These are phyloP conservation scores for Cytauxzoon felis DNA, from an alignment of 169 alveolate genomes.

Conservation along the genomic window DNA sequence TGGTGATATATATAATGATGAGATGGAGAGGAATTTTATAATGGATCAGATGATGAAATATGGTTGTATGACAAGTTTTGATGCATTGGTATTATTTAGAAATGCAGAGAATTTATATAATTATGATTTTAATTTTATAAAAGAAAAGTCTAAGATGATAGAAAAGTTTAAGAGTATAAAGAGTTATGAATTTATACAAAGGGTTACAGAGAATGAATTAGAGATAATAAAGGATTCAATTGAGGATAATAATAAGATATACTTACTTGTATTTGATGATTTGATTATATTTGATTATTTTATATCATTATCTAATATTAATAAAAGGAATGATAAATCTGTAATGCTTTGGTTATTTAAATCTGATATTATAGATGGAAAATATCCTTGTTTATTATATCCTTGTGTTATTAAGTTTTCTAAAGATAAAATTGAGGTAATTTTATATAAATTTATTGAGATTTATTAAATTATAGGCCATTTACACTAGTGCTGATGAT, in stretches of 20 bases:
- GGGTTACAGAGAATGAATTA: constrained; percentile 30
- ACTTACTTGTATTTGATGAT: constrained; percentile 16
- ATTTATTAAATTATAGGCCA: too few species aligned
- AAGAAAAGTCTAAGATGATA: background rate
- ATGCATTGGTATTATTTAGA: constrained; percentile 33
- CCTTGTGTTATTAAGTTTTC: too few species aligned
- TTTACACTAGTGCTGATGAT: too few species aligned
- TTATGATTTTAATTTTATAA: constrained; percentile 30
- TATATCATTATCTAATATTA: too few species aligned
- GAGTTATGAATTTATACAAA: constrained; percentile 1
- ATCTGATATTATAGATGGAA: too few species aligned
- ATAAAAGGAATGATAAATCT: too few species aligned
- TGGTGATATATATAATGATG: background rate
- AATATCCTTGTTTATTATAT: too few species aligned
- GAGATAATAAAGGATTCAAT: constrained; percentile 14
- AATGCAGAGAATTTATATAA: constrained; percentile 35
- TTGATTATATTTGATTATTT: too few species aligned
- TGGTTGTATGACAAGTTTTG: constrained; percentile 35
- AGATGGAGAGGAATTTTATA: constrained; percentile 2
- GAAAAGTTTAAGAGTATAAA: background rate
- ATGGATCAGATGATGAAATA: constrained; percentile 30
- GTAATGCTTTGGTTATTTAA: too few species aligned
- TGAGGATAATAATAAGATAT: constrained; percentile 18
- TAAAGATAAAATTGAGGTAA: too few species aligned
- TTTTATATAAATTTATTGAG: too few species aligned